A percentile compares a stretch with the other conserved stretches of the same genome.
Evolutionary conservation across 2,329 filamentous ascomycete genomes (phyloP).

Genomic region (Neopestalotiopsis clavispora): DNA sequence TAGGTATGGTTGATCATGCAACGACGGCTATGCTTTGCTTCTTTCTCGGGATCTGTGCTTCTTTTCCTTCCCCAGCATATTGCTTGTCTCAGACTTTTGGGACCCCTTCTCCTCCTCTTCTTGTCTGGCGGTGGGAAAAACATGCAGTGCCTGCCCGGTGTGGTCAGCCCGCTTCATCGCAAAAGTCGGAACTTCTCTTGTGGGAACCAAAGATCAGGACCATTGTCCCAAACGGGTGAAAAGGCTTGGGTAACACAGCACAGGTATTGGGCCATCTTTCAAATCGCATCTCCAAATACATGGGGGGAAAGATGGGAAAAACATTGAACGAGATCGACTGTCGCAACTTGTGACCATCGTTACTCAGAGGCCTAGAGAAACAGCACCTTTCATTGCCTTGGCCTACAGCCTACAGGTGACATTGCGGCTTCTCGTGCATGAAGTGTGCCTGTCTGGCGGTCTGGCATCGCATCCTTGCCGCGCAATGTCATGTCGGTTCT

Average conservation of each 20-base stretch:
- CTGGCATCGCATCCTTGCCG: constrained; percentile 8
- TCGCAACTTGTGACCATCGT: constrained; percentile 17
- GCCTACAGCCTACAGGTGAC: no score
- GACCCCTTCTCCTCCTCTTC: neutral
- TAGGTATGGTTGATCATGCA: constrained; percentile 8
- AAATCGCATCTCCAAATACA: neutral
- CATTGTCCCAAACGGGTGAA: neutral
- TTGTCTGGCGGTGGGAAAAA: neutral
- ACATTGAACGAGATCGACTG: neutral
- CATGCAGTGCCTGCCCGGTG: neutral
- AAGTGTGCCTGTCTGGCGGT: constrained; percentile 19
- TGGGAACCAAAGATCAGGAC: neutral
- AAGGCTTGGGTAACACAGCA: neutral
- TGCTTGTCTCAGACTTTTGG: constrained; percentile 1
- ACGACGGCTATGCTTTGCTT: neutral
- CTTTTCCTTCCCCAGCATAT: neutral
- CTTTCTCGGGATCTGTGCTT: neutral
- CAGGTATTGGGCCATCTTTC: neutral
- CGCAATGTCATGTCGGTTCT: constrained; percentile 10
- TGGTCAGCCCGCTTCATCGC: neutral
- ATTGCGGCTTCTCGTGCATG: neutral
- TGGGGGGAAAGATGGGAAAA: neutral
- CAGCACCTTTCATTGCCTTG: neutral
- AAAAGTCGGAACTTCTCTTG: constrained; percentile 2
- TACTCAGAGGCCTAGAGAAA: neutral